Conservation (phyloP, 805 yeast genomes). For the Wickerhamomyces bisporus region DNA sequence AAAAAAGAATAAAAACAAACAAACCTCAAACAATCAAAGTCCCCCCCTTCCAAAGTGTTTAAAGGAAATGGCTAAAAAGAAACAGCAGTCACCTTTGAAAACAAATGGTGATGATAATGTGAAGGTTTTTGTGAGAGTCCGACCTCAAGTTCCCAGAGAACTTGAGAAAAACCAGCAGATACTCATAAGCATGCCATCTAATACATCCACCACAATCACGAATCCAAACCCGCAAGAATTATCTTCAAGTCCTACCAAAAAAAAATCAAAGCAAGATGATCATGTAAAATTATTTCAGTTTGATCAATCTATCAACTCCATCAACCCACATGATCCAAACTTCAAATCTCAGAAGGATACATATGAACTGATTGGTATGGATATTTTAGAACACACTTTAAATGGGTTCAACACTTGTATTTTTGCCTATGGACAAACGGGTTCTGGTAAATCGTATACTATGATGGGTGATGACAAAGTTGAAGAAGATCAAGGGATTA, state of each 20-base stretch:
- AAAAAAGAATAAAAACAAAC: not conserved
- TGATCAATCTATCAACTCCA: constrained; percentile 50
- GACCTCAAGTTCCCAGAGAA: constrained; percentile 34
- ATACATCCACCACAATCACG: constrained; percentile 8
- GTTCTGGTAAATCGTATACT: constrained; percentile 78
- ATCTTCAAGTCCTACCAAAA: constrained; percentile 12
- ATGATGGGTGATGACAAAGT: constrained; percentile 57
- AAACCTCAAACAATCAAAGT: not conserved
- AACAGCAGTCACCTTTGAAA: not conserved
- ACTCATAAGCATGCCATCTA: constrained; percentile 15
- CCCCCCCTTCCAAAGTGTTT: not conserved
- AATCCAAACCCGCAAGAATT: constrained; percentile 8
- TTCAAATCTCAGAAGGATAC: constrained; percentile 46
- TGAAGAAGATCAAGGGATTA: constrained; percentile 58
- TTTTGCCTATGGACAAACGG: constrained; percentile 80
- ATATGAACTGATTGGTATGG: constrained; percentile 51
- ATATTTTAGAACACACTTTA: constrained; percentile 55
- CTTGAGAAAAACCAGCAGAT: constrained; percentile 9
- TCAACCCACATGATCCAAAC: constrained; percentile 25
- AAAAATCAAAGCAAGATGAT: constrained; percentile 4
- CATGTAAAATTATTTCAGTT: constrained; percentile 37
- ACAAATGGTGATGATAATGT: constrained; percentile 25
- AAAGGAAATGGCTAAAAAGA: not conserved
- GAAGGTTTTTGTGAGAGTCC: constrained; percentile 46
- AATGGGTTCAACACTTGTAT: constrained; percentile 72